Percentiles rank a stretch among this genome's conserved stretches.
Evolutionary conservation across 768 basidiomycete species (phyloP).

Genomic region (Amanita pallidorosea): DNA sequence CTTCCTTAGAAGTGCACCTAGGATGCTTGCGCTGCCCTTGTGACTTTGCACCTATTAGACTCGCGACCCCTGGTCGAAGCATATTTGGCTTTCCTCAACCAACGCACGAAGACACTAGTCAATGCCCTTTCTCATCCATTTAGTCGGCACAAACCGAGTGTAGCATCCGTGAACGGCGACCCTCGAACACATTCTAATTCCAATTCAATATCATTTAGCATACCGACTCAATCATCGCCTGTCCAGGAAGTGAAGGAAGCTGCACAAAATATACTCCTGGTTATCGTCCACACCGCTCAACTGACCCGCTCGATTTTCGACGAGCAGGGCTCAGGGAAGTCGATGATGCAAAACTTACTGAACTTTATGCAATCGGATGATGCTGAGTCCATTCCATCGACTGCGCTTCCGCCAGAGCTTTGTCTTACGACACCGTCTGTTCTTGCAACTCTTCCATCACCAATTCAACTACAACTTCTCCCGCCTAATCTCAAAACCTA

Average conservation of each 20-base stretch:
- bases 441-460: constrained; percentile 67
- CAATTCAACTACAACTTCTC: constrained; percentile 71
- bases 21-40: constrained; percentile 68
- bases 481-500: constrained; percentile 64
- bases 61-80: constrained; percentile 71
- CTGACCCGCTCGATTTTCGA: constrained; percentile 51
- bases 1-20: constrained; percentile 16
- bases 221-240: constrained; percentile 19
- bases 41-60: constrained; percentile 84
- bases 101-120: constrained; percentile 52
- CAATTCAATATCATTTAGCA: constrained; percentile 1
- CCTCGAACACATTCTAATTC: constrained; percentile 12
- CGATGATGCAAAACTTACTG: constrained; percentile 48
- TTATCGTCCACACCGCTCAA: constrained; percentile 47
- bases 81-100: constrained; percentile 56
- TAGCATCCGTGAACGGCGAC: constrained; percentile 23
- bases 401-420: constrained; percentile 23
- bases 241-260: constrained; percentile 45
- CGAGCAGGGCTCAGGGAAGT: constrained; percentile 18
- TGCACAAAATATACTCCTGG: constrained; percentile 38
- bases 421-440: constrained; percentile 58
- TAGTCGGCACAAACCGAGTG: constrained; percentile 19
- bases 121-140: constrained; percentile 13
- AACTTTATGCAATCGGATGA: constrained; percentile 43
- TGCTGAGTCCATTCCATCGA: constrained; percentile 21